These are phyloP conservation scores for Ophiostoma pallidulum DNA, from an alignment of 2,329 filamentous ascomycete genomes.

Conservation along the genomic window DNA sequence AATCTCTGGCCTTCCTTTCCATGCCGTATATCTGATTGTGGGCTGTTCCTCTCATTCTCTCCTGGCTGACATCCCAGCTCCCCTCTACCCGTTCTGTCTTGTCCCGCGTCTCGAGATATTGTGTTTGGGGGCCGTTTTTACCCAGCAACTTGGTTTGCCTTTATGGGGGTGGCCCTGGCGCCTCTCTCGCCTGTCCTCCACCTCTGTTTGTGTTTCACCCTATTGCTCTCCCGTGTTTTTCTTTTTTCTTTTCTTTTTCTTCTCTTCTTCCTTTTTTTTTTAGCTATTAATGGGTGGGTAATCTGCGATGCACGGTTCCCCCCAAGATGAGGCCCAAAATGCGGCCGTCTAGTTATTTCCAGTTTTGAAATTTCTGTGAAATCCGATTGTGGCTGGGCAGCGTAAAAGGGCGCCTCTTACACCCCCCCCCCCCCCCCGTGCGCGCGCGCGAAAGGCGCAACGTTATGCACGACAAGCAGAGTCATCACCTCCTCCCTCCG, in stretches of 20 bases:
- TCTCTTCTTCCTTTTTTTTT: not conserved
- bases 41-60: not conserved
- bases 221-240: not conserved
- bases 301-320: not conserved
- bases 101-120: constrained; percentile 1
- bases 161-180: too few species aligned
- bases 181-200: not conserved
- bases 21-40: not conserved
- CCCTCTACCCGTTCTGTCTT: not conserved
- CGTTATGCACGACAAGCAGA: too few species aligned
- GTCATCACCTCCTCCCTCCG: too few species aligned
- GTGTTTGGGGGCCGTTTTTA: constrained; percentile 13
- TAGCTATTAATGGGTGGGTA: not conserved
- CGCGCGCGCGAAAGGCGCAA: too few species aligned
- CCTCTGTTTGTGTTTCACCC: too few species aligned
- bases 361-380: too few species aligned
- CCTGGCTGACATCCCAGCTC: not conserved
- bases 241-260: not conserved
- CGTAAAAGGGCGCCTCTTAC: too few species aligned
- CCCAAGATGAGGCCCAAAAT: constrained; percentile 6
- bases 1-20: not conserved
- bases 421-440: too few species aligned
- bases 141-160: constrained; percentile 13
- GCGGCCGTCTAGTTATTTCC: not conserved
- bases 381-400: too few species aligned